Conservation (phyloP, 306 rosid genomes). For the Canavalia gladiata region DNA sequence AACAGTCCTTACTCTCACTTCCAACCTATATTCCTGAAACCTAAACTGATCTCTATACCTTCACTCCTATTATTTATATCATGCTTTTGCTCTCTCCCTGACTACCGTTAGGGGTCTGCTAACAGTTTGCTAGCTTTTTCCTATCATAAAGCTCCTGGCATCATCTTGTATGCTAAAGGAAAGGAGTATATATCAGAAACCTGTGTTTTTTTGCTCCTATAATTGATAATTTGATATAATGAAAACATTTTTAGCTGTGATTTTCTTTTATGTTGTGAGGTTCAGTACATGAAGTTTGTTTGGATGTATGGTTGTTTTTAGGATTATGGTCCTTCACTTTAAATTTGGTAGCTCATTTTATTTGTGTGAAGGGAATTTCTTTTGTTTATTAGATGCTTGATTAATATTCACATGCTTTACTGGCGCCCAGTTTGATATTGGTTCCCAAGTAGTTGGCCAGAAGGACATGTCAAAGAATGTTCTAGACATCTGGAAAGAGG, state of each 20-base stretch:
- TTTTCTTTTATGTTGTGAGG: constrained; percentile 20
- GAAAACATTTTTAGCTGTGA: constrained; percentile 18
- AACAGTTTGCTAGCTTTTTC: constrained; percentile 20
- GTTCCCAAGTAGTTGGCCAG: constrained; percentile 92
- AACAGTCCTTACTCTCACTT: too few species aligned
- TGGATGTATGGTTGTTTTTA: neutral
- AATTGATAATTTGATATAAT: neutral
- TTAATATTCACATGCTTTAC: constrained; percentile 46
- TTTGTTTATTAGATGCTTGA: constrained; percentile 31
- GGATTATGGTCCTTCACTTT: constrained; percentile 4
- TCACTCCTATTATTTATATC: too few species aligned
- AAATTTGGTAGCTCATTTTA: constrained; percentile 21
- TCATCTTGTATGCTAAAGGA: constrained; percentile 4
- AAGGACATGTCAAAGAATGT: constrained; percentile 81
- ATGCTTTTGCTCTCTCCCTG: too few species aligned
- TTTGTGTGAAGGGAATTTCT: constrained; percentile 15
- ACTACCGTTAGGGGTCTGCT: constrained; percentile 7
- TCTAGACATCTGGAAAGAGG: constrained; percentile 94
- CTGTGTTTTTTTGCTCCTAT: constrained; percentile 11
- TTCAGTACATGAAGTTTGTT: constrained; percentile 18
- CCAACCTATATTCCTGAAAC: too few species aligned
- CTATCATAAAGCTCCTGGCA: constrained; percentile 18
- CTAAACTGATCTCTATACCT: too few species aligned
- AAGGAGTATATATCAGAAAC: constrained; percentile 19
- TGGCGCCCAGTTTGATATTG: constrained; percentile 72